Percentiles rank a stretch among this genome's conserved stretches.
These are phyloP conservation scores for Dioscorea alata DNA, from an alignment of 106 monocot genomes.

Conservation along the genomic window DNA sequence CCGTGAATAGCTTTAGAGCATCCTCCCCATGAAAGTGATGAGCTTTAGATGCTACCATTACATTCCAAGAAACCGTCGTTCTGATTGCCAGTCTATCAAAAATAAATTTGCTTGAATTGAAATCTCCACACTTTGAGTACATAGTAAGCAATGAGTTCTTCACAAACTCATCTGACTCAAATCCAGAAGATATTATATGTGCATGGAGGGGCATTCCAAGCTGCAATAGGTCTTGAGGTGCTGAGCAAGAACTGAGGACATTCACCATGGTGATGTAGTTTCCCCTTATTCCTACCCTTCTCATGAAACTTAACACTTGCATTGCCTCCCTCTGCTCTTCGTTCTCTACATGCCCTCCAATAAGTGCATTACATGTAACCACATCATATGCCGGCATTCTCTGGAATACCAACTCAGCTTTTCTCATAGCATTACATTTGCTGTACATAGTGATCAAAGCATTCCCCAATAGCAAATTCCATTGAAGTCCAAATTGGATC, in stretches of 20 bases:
- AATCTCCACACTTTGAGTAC: constrained; percentile 82
- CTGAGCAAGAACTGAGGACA: constrained; percentile 46
- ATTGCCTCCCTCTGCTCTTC: constrained; percentile 42
- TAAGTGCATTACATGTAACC: constrained; percentile 65
- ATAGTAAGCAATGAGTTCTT: constrained; percentile 71
- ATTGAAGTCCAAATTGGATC: constrained; percentile 28
- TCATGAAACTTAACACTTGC: constrained; percentile 55
- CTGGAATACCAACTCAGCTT: constrained; percentile 40
- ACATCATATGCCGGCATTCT: constrained; percentile 40
- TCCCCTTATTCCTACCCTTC: constrained; percentile 21
- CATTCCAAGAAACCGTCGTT: constrained; percentile 78
- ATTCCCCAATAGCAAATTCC: constrained; percentile 54
- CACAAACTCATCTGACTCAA: constrained; percentile 55
- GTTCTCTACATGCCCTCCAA: constrained; percentile 60
- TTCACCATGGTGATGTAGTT: constrained; percentile 87
- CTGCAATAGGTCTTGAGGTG: constrained; percentile 24
- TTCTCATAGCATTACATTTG: constrained; percentile 50
- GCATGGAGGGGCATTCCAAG: constrained; percentile 59
- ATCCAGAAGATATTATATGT: constrained; percentile 42
- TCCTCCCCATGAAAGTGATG: constrained; percentile 59
- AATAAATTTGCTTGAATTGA: constrained; percentile 37
- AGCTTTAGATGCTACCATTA: constrained; percentile 62
- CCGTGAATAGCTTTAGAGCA: constrained; percentile 59
- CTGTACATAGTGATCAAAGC: constrained; percentile 83
- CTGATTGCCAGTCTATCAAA: constrained; percentile 38